These are phyloP conservation scores for Cryptococcus sp. DNA, from an alignment of 1,284 basidiomycete species.

Conservation along the genomic window DNA sequence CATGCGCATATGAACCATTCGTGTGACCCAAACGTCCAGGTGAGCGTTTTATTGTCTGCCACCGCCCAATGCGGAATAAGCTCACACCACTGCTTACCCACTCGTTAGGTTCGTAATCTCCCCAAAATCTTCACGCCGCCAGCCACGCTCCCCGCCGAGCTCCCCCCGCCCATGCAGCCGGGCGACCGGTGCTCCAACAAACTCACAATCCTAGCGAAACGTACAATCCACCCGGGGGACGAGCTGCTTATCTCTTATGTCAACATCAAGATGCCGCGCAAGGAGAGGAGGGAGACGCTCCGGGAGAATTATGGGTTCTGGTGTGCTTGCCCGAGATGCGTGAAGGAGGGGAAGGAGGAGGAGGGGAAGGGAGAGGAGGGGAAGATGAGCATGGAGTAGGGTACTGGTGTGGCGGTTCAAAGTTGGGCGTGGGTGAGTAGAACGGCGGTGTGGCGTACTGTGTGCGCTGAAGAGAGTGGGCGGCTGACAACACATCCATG, in stretches of 20 bases:
- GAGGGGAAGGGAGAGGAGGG: background rate
- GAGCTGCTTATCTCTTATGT: constrained; percentile 74
- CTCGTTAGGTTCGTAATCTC: constrained; percentile 37
- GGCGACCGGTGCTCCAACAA: constrained; percentile 38
- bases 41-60: constrained; percentile 34
- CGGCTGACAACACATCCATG: too few species aligned
- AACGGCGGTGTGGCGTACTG: too few species aligned
- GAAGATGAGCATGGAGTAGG: too few species aligned
- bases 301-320: constrained; percentile 68
- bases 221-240: constrained; percentile 64
- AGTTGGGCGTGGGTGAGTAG: too few species aligned
- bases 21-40: constrained; percentile 72
- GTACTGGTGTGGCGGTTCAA: too few species aligned
- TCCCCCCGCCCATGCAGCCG: constrained; percentile 53
- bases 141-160: constrained; percentile 60
- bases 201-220: constrained; percentile 60
- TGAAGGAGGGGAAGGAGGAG: constrained; percentile 54
- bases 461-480: too few species aligned
- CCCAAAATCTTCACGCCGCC: constrained; percentile 51
- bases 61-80: background rate
- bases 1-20: constrained; percentile 85
- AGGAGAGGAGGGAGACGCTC: constrained; percentile 59
- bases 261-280: constrained; percentile 59
- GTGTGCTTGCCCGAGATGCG: constrained; percentile 68
- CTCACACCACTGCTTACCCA: background rate